Evolutionary conservation across 2,329 filamentous ascomycete genomes (phyloP).

Genomic region (Xylaria sp.): DNA sequence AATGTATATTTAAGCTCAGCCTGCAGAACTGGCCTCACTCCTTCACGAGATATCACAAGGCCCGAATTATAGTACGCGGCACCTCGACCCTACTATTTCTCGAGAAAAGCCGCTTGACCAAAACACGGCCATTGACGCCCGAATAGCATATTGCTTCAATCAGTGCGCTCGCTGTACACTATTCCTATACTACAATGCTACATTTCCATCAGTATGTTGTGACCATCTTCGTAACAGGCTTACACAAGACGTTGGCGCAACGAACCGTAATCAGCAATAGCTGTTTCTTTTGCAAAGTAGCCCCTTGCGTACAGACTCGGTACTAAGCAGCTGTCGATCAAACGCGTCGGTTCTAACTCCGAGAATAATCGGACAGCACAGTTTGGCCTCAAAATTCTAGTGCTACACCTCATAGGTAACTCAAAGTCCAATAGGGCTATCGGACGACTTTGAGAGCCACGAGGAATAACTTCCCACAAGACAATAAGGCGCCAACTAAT

Average conservation of each 20-base stretch:
- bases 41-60: neutral
- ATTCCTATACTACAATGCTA: too few species aligned
- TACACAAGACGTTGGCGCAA: neutral
- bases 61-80: neutral
- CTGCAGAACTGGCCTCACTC: too few species aligned
- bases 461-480: too few species aligned
- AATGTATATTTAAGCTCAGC: neutral
- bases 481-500: neutral
- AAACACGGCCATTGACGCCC: neutral
- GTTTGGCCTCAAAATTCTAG: neutral
- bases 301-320: neutral
- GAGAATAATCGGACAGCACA: neutral
- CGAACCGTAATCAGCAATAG: neutral
- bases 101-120: neutral
- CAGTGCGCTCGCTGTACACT: neutral
- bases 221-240: neutral
- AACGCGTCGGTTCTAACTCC: too few species aligned
- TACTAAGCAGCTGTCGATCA: neutral
- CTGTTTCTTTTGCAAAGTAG: neutral
- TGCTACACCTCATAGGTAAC: neutral
- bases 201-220: too few species aligned
- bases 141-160: too few species aligned
- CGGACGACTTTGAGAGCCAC: neutral
- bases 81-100: neutral
- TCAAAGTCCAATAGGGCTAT: neutral